Evolutionary conservation across 2,329 filamentous ascomycete species (phyloP).

Genomic region (Colletotrichum godetiae): DNA sequence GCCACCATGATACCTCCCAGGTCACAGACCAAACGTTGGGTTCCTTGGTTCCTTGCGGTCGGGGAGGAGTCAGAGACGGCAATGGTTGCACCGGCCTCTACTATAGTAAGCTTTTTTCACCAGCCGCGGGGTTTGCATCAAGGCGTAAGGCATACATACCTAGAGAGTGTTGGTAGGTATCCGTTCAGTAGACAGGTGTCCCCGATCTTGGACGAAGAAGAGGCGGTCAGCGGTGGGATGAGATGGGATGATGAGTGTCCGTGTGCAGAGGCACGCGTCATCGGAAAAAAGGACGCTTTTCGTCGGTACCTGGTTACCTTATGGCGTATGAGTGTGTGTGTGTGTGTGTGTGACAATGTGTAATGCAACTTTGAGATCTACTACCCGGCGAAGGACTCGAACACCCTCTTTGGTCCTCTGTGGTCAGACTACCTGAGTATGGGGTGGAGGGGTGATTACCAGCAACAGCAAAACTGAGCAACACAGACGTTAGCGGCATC

Average conservation of each 20-base stretch:
- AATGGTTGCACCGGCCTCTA: background rate
- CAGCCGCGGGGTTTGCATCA: background rate
- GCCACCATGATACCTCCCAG: conserved; percentile 14
- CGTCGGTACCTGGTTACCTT: too few relatives aligned
- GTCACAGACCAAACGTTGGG: conserved; percentile 10
- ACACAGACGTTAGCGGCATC: background rate
- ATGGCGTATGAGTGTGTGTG: background rate
- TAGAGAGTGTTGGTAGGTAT: background rate
- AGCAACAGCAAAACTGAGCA: background rate
- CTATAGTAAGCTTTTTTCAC: background rate
- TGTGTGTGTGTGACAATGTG: background rate
- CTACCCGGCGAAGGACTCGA: background rate
- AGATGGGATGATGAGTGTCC: background rate
- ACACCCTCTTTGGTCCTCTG: background rate
- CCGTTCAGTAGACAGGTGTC: background rate
- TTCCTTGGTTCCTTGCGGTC: background rate
- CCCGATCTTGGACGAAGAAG: conserved; percentile 21
- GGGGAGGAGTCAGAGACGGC: conserved; percentile 13
- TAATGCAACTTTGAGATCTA: background rate
- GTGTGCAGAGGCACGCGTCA: background rate
- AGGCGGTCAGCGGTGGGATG: conserved; percentile 20
- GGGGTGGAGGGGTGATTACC: background rate
- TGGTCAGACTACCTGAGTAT: background rate
- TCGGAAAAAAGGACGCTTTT: background rate
- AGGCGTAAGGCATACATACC: background rate